Conservation (phyloP, 2,329 filamentous ascomycete species). For the Scedosporium minutisporum region DNA sequence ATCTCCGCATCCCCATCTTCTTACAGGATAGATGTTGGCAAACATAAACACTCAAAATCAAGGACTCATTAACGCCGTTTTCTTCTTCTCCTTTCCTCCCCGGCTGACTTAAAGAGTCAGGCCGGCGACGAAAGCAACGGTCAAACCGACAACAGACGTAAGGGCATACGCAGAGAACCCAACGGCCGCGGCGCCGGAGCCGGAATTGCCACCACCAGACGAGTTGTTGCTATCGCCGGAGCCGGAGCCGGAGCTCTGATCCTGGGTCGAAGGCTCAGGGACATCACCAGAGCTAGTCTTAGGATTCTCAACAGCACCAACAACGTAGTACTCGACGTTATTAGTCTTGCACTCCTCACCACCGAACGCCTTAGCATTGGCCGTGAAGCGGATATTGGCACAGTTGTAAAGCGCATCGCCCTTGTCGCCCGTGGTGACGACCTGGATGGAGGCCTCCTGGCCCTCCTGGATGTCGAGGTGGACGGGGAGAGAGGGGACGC, state of each 20-base stretch:
- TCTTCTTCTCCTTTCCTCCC: neutral
- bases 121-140: constrained; percentile 26
- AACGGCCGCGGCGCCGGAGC: constrained; percentile 12
- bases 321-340: constrained; percentile 9
- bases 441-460: constrained; percentile 56
- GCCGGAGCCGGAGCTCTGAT: neutral
- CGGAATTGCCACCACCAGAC: neutral
- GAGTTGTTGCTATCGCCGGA: neutral
- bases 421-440: constrained; percentile 52
- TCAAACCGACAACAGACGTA: constrained; percentile 26
- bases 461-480: constrained; percentile 46
- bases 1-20: neutral
- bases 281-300: constrained; percentile 11
- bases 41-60: neutral
- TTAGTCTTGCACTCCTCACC: constrained; percentile 36
- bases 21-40: neutral
- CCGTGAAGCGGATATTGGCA: constrained; percentile 61
- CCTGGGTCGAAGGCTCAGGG: neutral
- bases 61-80: neutral
- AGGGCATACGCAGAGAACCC: constrained; percentile 18
- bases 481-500: constrained; percentile 49
- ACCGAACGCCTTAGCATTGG: constrained; percentile 33
- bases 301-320: constrained; percentile 19
- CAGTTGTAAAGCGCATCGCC: constrained; percentile 63
- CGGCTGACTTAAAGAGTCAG: constrained; percentile 21